A percentile compares a stretch with the other conserved stretches of the same genome.
Evolutionary conservation across 2,329 filamentous ascomycete species (phyloP).

Genomic region (Colletotrichum neosansevieriae): DNA sequence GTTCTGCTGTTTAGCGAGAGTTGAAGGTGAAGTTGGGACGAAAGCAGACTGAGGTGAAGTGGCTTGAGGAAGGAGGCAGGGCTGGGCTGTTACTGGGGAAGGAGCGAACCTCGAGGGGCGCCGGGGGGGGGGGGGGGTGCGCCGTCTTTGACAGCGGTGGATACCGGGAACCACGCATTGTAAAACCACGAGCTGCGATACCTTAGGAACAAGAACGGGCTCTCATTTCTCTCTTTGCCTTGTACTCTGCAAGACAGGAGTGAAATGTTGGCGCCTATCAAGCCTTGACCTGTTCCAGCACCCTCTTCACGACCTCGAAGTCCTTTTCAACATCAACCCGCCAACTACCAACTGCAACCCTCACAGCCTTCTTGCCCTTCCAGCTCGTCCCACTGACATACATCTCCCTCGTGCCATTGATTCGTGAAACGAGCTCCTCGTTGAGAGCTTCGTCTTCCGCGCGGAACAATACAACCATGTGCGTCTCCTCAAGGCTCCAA

Average conservation of each 20-base stretch:
- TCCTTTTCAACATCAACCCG: conserved; percentile 78
- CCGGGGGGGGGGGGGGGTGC: neutral
- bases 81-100: neutral
- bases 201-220: too few species aligned
- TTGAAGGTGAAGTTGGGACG: neutral
- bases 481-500: conserved; percentile 63
- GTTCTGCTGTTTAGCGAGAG: neutral
- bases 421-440: conserved; percentile 71
- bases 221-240: too few species aligned
- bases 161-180: too few species aligned
- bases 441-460: conserved; percentile 76
- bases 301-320: conserved; percentile 70
- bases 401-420: conserved; percentile 80
- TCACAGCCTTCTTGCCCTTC: conserved; percentile 78
- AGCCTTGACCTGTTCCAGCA: conserved; percentile 65
- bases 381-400: conserved; percentile 88
- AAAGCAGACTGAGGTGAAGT: neutral
- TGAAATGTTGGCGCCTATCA: neutral
- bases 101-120: neutral
- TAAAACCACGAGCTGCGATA: too few species aligned
- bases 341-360: conserved; percentile 92
- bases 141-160: neutral
- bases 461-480: conserved; percentile 78
- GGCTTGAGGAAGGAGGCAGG: neutral
- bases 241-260: too few species aligned